These are phyloP conservation scores for Phytophthora europaea DNA, from an alignment of 352 stramenopile genomes.

Conservation along the genomic window DNA sequence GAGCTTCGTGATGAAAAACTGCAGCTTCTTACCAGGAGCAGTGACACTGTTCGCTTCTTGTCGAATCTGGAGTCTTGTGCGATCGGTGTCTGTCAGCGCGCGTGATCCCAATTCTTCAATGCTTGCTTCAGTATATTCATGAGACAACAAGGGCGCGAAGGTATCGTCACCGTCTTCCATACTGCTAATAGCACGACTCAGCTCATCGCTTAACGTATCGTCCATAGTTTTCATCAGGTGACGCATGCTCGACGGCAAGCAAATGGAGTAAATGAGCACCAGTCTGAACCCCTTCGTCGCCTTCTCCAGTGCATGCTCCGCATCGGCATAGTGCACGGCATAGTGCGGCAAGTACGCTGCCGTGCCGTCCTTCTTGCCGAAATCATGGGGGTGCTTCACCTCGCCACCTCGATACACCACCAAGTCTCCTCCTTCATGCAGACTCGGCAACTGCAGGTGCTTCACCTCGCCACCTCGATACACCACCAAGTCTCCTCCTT, in stretches of 20 bases:
- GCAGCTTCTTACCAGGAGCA: neutral
- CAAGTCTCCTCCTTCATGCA: conserved; percentile 34
- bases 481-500: conserved; percentile 35
- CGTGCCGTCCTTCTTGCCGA: conserved; percentile 25
- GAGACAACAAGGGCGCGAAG: too few species aligned
- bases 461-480: conserved; percentile 8
- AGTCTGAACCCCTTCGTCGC: conserved; percentile 31
- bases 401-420: conserved; percentile 18
- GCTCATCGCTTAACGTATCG: neutral
- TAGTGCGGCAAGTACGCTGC: conserved; percentile 24
- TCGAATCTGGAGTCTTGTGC: neutral
- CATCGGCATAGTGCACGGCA: conserved; percentile 37
- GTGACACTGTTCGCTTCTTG: neutral
- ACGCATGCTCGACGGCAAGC: conserved; percentile 2
- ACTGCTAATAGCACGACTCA: neutral
- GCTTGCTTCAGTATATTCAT: neutral
- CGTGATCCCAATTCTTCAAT: neutral
- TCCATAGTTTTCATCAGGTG: neutral
- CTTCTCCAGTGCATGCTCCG: conserved; percentile 35
- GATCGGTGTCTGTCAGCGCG: neutral
- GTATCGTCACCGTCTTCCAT: neutral
- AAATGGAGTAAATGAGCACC: conserved; percentile 38
- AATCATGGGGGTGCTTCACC: conserved; percentile 25
- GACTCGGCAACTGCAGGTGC: conserved; percentile 27
- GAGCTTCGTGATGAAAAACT: neutral